Evolutionary conservation across 768 basidiomycete genomes (phyloP), one percentile per base, ranked within the genome.

Genomic region (Panaeolus cyanescens): DNA sequence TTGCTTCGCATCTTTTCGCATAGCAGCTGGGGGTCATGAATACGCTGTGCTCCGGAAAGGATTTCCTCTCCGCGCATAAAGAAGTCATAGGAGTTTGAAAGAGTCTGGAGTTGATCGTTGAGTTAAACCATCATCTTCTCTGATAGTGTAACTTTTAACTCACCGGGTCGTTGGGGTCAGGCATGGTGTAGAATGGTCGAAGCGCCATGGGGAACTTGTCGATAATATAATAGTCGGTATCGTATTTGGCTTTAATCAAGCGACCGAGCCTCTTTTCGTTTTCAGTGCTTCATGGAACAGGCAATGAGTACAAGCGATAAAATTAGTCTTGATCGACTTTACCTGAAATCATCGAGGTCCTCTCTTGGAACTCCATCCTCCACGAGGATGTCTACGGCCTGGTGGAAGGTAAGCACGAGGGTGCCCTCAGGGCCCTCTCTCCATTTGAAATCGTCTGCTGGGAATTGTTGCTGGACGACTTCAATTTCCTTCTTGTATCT

Each of bases 21-120:
- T 63, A 99, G 86, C 57, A 98, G 79, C 10, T 77, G 75, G 5
- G 97, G 85, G 66, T 98, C 95, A 77, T 99, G 97, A 59, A 99
- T 89, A 76, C 97, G 95, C 74, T 99, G 97, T 28, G 96, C 97
- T 15, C 97, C 97, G 3, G 96, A 98, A 37, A 99, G 83, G 70
- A 99, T 99, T 75, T 99, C 97, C 77, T 99, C 95, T 10, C 97
- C 97, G 32, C 97, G 87, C 96, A 99, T 98, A 85, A 99, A 99
- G 79, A 99, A 99, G 78, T 99, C 97, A 75, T 99, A 99, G 22
- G 97, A 99, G 77, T 99, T 99, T 55, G 97, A 98, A 37, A 97
- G 80, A 7, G 86, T 88, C 91, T 96, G 68, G 20, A 30, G 59
- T 30, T 40, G 55, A 50, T 33, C 31, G 42, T 50, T 37, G 33